Evolutionary conservation across 2,329 filamentous ascomycete genomes (phyloP).

Genomic region (Aspergillus sp.): DNA sequence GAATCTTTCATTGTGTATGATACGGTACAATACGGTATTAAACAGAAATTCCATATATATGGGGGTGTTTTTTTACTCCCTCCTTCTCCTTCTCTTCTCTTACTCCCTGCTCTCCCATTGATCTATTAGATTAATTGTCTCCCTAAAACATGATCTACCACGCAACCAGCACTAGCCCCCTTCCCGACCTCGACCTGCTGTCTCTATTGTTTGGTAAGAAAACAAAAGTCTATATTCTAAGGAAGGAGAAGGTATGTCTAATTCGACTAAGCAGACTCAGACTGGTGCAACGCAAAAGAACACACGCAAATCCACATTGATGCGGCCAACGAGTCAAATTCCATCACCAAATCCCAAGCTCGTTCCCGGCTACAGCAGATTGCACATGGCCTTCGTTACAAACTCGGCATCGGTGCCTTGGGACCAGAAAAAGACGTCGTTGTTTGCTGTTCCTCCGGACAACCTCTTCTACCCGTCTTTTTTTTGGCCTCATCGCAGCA

Average conservation of each 20-base stretch:
- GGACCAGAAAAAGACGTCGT: slow-evolving; percentile 8
- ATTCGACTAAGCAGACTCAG: slow-evolving; percentile 6
- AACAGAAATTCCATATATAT: too few relatives aligned
- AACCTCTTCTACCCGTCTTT: slow-evolving; percentile 8
- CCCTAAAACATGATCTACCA: slow-evolving; percentile 6
- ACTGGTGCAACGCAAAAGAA: slow-evolving; percentile 5
- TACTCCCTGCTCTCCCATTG: background rate
- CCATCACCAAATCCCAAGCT: slow-evolving; percentile 9
- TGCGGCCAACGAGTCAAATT: slow-evolving; percentile 10
- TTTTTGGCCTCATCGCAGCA: slow-evolving; percentile 10
- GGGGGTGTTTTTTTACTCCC: too few relatives aligned
- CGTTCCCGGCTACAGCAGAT: slow-evolving; percentile 9
- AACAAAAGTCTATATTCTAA: background rate
- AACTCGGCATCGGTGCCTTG: slow-evolving; percentile 7
- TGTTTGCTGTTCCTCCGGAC: slow-evolving; percentile 7
- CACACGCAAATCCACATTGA: slow-evolving; percentile 9
- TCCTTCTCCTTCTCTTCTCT: too few relatives aligned
- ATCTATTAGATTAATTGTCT: background rate
- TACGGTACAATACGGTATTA: too few relatives aligned
- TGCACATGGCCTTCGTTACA: slow-evolving; percentile 8
- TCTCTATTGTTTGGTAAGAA: slow-evolving; percentile 7
- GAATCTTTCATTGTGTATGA: too few relatives aligned
- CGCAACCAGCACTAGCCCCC: slow-evolving; percentile 8
- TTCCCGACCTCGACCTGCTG: slow-evolving; percentile 8
- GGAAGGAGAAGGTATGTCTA: background rate